Conservation (phyloP, 331 rosid genomes). For the Phaseolus coccineus region DNA sequence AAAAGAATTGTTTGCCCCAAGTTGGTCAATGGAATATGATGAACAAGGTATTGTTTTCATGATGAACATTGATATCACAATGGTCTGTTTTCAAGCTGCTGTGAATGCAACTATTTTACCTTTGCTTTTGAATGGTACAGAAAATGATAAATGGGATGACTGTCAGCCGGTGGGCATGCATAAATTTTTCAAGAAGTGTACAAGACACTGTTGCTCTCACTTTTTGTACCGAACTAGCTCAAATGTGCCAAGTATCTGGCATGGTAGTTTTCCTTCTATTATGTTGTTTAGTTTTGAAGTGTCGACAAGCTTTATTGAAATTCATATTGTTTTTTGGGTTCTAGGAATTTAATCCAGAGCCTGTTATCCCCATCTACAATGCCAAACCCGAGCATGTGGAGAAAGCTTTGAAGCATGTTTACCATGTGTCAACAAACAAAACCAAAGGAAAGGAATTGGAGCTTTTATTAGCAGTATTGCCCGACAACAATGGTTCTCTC, state of each 20-base stretch:
- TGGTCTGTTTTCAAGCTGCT: slow-evolving; percentile 3
- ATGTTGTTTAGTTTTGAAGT: slow-evolving; percentile 7
- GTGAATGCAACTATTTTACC: not conserved
- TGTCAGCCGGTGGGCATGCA: slow-evolving; percentile 91
- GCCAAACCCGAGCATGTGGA: slow-evolving; percentile 97
- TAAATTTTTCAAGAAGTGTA: slow-evolving; percentile 84
- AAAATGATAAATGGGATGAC: slow-evolving; percentile 98
- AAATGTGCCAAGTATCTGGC: slow-evolving; percentile 98
- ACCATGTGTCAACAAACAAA: slow-evolving; percentile 80
- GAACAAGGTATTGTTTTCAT: slow-evolving; percentile 77
- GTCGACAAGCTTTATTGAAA: not conserved
- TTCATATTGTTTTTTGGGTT: slow-evolving; percentile 9
- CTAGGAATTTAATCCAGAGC: slow-evolving; percentile 83
- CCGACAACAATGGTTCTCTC: slow-evolving; percentile 94
- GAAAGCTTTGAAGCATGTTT: slow-evolving; percentile 92
- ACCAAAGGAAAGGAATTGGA: slow-evolving; percentile 94
- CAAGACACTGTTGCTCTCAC: slow-evolving; percentile 87
- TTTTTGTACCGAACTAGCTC: slow-evolving; percentile 81
- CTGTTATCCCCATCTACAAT: slow-evolving; percentile 86
- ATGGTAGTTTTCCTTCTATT: slow-evolving; percentile 62
- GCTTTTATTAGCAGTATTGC: slow-evolving; percentile 87
- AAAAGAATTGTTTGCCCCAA: slow-evolving; percentile 95
- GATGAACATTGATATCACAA: not conserved
- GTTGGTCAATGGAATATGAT: slow-evolving; percentile 99
- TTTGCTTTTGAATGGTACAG: slow-evolving; percentile 51